Evolutionary conservation across 2,329 filamentous ascomycete species (phyloP).

Genomic region (Colletotrichum plurivorum): DNA sequence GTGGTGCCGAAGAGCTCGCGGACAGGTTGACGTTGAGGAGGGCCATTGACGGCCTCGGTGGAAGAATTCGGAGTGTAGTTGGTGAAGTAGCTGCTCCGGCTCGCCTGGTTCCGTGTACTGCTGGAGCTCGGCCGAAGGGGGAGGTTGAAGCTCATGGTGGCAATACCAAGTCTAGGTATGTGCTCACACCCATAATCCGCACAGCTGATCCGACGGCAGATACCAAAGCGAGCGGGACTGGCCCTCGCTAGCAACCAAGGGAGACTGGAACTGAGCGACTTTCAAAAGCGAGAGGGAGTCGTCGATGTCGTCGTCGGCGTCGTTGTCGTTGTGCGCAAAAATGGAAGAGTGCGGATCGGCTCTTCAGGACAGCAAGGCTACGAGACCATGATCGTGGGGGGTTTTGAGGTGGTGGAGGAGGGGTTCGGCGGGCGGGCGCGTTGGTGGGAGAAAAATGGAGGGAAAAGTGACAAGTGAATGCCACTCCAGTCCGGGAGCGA

Average conservation of each 20-base stretch:
- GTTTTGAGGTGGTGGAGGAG: constrained; percentile 31
- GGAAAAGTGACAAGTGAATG: constrained; percentile 31
- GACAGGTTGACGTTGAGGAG: constrained; percentile 69
- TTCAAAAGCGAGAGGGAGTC: background rate
- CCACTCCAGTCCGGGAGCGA: constrained; percentile 15
- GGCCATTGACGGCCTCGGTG: constrained; percentile 74
- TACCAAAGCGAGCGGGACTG: constrained; percentile 32
- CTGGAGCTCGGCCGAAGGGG: constrained; percentile 63
- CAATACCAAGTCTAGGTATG: constrained; percentile 34
- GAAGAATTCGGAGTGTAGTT: constrained; percentile 68
- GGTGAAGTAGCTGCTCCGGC: constrained; percentile 70
- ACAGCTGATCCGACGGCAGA: constrained; percentile 4
- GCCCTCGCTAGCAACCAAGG: constrained; percentile 25
- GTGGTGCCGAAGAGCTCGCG: constrained; percentile 65
- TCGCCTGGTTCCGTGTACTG: constrained; percentile 68
- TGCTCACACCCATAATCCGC: constrained; percentile 38
- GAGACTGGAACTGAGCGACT: background rate
- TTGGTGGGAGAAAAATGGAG: constrained; percentile 35
- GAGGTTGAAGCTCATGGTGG: constrained; percentile 65
- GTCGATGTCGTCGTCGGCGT: constrained; percentile 14
- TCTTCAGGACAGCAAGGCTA: constrained; percentile 39
- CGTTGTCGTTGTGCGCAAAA: constrained; percentile 23
- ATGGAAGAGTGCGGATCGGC: constrained; percentile 24
- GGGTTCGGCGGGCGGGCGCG: constrained; percentile 32
- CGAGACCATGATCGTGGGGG: constrained; percentile 38